Percentiles rank a stretch among this genome's conserved stretches.
Evolutionary conservation across 352 stramenopile species (phyloP).

Genomic region (Hyaloperonospora brassicae): DNA sequence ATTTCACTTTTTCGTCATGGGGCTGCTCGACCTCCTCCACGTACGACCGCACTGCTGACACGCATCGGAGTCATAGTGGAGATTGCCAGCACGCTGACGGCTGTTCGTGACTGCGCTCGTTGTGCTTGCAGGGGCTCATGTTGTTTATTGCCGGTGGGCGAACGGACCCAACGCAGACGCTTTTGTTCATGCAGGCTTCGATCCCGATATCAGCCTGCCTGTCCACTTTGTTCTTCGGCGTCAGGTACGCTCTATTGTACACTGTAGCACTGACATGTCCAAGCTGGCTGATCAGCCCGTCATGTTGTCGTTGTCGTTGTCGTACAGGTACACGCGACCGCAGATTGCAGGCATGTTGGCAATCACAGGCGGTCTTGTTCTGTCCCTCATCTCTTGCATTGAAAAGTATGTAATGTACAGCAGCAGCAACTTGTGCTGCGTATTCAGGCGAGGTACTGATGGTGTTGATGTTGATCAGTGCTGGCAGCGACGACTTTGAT

Average conservation of each 20-base stretch:
- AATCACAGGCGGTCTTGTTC: conserved; percentile 60
- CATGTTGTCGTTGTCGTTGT: neutral
- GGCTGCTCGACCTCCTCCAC: conserved; percentile 70
- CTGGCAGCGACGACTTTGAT: conserved; percentile 51
- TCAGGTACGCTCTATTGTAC: conserved; percentile 24
- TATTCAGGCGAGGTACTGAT: conserved; percentile 4
- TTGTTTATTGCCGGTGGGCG: conserved; percentile 77
- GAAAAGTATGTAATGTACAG: conserved; percentile 65
- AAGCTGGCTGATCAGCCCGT: neutral
- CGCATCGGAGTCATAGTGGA: neutral
- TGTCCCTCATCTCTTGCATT: conserved; percentile 68
- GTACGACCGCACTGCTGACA: conserved; percentile 26
- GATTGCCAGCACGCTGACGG: conserved; percentile 1
- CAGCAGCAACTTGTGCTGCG: neutral
- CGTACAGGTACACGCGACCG: conserved; percentile 55
- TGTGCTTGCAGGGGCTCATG: conserved; percentile 52
- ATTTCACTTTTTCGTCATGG: conserved; percentile 83
- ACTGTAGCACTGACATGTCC: neutral
- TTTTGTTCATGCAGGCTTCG: conserved; percentile 80
- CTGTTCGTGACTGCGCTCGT: conserved; percentile 1
- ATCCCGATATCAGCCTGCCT: conserved; percentile 64
- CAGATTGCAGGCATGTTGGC: conserved; percentile 64
- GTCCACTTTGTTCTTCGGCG: conserved; percentile 45
- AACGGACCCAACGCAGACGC: conserved; percentile 75
- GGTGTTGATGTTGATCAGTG: conserved; percentile 23